phyloP scores from a whole-genome alignment of 139 green algal species.

The Chlamydomonas asymmetrica region DNA sequence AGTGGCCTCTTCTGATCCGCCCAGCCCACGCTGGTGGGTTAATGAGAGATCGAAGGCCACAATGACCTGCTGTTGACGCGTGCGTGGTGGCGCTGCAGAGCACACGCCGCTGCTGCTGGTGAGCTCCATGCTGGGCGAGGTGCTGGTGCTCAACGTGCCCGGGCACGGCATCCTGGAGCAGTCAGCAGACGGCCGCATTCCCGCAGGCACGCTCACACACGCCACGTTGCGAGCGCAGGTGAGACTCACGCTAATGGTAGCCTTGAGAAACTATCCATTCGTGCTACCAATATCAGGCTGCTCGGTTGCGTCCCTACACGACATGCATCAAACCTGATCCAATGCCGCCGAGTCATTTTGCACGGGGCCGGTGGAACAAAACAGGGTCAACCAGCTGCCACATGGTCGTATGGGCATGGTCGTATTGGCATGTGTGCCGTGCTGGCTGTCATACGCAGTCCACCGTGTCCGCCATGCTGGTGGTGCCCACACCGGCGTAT shows the following conservation, averaged over 20 bases:
- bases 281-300: too few species aligned
- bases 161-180: neutral
- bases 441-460: too few species aligned
- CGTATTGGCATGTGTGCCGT: too few species aligned
- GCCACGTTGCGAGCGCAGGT: slow-evolving; percentile 10
- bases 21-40: neutral
- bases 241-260: neutral
- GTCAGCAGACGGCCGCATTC: slow-evolving; percentile 13
- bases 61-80: neutral
- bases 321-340: too few species aligned
- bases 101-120: slow-evolving; percentile 27
- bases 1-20: neutral
- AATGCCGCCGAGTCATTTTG: too few species aligned
- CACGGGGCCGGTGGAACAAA: too few species aligned
- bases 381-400: too few species aligned
- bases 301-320: too few species aligned
- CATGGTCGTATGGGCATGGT: too few species aligned
- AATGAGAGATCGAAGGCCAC: neutral
- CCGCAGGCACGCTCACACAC: slow-evolving; percentile 5
- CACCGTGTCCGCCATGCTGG: slow-evolving; percentile 1
- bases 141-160: slow-evolving; percentile 24
- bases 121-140: slow-evolving; percentile 9
- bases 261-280: too few species aligned
- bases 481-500: neutral
- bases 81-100: neutral